Base-by-base conservation (phyloP, 116 monocot genomes). In the Papilionanthe hybrid region DNA sequence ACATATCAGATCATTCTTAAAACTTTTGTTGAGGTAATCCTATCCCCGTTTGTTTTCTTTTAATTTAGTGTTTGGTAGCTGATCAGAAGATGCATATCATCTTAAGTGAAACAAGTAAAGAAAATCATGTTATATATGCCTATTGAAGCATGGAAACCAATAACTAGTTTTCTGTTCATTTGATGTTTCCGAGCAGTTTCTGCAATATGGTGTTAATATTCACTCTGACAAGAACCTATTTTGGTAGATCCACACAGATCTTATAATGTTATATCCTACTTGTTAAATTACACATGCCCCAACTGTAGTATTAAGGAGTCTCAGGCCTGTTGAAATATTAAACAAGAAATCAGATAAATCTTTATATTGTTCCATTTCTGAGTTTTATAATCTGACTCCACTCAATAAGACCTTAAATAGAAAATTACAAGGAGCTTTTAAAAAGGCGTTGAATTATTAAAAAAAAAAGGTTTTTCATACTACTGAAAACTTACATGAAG, bases 1-100 rank as follows among this genome's bases (percentile, higher is more conserved):
- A 98, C 94, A 50, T 98, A 94, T 87, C 94, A 98, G 72, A 94
- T 98, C 75, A 91, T 98, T 47, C 90, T 94, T 12, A 94, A 98
- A 85, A 81, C 82, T 78, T 94, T 91, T 79, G 91, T 91, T 83
- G 88, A 98, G 89, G 98, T 98, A 80, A 73, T 73, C 8, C n/a
- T 73, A 43, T 42, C 8, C 18, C 73, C 30, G 0, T 73, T 73
- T 69, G 27, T 37, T 73, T 9, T 43, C 8, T 20, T 73, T 73
- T 73, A 44, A 44, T 73, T 19, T 6, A 42, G 27, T 9, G 5
- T 63, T 63, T 58, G 5, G 58, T 19, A 58, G 11, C 13, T 29
- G 28, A 68, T 60, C 60, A 60, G 23, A 8, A 7, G 4, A 60
- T 23, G 60, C 9, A n/a, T 60, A 60, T 60, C 8, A n/a, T 60